These are phyloP conservation scores for Lonicera japonica DNA, from an alignment of 129 eudicot species.

Conservation along the genomic window DNA sequence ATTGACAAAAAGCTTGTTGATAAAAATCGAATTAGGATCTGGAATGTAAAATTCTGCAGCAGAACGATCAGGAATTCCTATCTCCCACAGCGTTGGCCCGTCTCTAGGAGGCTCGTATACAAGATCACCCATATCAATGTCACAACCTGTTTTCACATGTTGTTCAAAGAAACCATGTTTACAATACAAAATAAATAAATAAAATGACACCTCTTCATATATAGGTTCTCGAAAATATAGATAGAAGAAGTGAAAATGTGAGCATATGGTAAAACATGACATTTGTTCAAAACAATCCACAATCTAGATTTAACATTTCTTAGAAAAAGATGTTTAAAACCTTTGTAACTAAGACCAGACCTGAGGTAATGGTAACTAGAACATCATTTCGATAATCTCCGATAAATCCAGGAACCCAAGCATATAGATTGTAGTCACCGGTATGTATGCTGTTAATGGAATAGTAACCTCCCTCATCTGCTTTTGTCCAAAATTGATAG, in stretches of 20 bases:
- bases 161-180: neutral
- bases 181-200: neutral
- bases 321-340: too few species aligned
- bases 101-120: conserved; percentile 75
- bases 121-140: conserved; percentile 46
- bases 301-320: neutral
- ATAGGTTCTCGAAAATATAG: too few species aligned
- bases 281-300: neutral
- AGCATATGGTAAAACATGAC: neutral
- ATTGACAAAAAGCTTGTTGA: conserved; percentile 58
- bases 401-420: conserved; percentile 64
- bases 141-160: conserved; percentile 36
- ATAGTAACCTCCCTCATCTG: conserved; percentile 61
- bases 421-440: conserved; percentile 64
- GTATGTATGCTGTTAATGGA: conserved; percentile 42
- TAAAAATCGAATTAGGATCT: conserved; percentile 62
- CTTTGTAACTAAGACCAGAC: conserved; percentile 38
- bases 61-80: conserved; percentile 89
- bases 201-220: too few species aligned
- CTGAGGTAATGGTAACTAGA: conserved; percentile 50
- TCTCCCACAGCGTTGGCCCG: conserved; percentile 97
- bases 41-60: conserved; percentile 81
- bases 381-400: conserved; percentile 65
- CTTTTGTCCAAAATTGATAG: conserved; percentile 83
- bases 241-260: too few species aligned